Evolutionary conservation across 495 filamentous ascomycete species (phyloP).

Genomic region (Filosporella fistucella): DNA sequence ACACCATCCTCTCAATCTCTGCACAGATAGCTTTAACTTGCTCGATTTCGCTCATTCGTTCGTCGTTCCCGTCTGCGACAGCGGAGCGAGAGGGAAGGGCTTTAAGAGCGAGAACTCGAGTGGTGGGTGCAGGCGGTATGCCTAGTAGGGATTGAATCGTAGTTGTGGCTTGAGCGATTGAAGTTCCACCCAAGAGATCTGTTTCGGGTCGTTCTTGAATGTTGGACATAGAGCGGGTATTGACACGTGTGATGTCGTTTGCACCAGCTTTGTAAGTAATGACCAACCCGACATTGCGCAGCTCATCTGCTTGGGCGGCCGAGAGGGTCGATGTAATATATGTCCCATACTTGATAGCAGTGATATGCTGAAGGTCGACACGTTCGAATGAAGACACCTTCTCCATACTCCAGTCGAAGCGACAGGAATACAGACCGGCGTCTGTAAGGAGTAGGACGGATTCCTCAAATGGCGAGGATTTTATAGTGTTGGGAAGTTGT

Average conservation of each 20-base stretch:
- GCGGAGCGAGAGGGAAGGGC: constrained; percentile 52
- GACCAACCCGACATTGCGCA: constrained; percentile 76
- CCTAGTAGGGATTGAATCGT: constrained; percentile 18
- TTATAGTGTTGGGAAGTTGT: constrained; percentile 57
- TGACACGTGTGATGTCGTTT: constrained; percentile 65
- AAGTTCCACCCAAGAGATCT: constrained; percentile 10
- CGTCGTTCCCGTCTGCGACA: constrained; percentile 28
- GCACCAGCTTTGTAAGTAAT: constrained; percentile 67
- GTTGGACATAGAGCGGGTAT: constrained; percentile 75
- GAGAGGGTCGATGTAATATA: constrained; percentile 89
- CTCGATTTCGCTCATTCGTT: constrained; percentile 58
- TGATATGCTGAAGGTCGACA: constrained; percentile 70
- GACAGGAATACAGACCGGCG: constrained; percentile 75
- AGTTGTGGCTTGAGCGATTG: constrained; percentile 5
- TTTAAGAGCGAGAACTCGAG: constrained; percentile 46
- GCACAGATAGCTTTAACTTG: constrained; percentile 66
- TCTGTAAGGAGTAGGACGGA: constrained; percentile 82
- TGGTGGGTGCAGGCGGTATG: constrained; percentile 17
- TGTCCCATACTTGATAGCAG: constrained; percentile 67
- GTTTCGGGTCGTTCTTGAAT: constrained; percentile 19
- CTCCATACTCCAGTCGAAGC: constrained; percentile 89
- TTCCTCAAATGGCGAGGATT: constrained; percentile 73
- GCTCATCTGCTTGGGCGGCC: constrained; percentile 64
- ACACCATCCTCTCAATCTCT: constrained; percentile 32
- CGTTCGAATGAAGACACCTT: constrained; percentile 88